Base-by-base conservation (phyloP, 2,329 filamentous ascomycete genomes). In the Epicoccum nigrum region DNA sequence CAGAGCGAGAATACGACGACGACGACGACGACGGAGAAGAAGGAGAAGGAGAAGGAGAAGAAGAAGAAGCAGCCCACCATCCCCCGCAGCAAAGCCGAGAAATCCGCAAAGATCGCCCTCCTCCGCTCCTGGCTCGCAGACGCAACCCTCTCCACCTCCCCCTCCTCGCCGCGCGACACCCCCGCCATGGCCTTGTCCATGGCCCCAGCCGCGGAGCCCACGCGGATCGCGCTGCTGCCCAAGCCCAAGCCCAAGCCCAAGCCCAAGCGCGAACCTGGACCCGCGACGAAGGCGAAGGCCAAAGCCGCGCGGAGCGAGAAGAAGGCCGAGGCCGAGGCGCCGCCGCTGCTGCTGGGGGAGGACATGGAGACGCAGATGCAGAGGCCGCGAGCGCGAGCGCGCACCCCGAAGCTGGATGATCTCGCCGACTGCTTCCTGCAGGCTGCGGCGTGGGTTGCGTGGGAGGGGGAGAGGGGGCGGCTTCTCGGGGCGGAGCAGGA, bases 321-420 rank as follows among this genome's bases (percentile, higher is more conserved):
- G 19, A 38, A 37, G 16, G n/a, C n/a, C n/a, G n/a, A n/a, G n/a
- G n/a, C n/a, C n/a, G n/a, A n/a, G n/a, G n/a, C n/a, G n/a, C n/a
- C n/a, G n/a, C n/a, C n/a, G n/a, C n/a, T n/a, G n/a, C n/a, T n/a
- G n/a, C n/a, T n/a, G n/a, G n/a, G n/a, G n/a, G n/a, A n/a, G n/a
- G n/a, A n/a, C n/a, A n/a, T n/a, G n/a, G n/a, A n/a, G n/a, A n/a
- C n/a, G n/a, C n/a, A n/a, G n/a, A n/a, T n/a, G n/a, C n/a, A n/a
- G n/a, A n/a, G n/a, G n/a, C n/a, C n/a, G n/a, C n/a, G n/a, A n/a
- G n/a, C n/a, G n/a, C n/a, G n/a, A n/a, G n/a, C n/a, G n/a, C n/a
- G n/a, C n/a, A n/a, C n/a, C n/a, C n/a, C n/a, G n/a, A 94, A 94
- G 72, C 71, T 93, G 45, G 90, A 95, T 71, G 90, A 95, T 75